A percentile compares a stretch with the other conserved stretches of the same genome.
These are phyloP conservation scores for Rhinocladiella mackenziei DNA, from an alignment of 2,329 filamentous ascomycete species.

Conservation along the genomic window DNA sequence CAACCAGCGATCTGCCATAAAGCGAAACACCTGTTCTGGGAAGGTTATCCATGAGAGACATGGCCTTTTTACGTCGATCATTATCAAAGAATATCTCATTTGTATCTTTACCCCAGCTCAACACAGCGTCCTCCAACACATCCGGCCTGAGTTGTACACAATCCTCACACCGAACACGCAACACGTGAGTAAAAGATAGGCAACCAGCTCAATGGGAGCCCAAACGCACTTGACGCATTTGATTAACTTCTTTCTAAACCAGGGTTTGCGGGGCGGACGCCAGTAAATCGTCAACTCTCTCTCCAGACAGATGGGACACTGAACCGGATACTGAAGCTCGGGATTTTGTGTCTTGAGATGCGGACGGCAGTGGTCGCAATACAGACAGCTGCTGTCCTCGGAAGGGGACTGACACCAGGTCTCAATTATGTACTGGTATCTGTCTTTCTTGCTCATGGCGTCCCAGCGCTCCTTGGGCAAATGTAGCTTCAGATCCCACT, in stretches of 20 bases:
- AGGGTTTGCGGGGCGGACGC: slow-evolving; percentile 6
- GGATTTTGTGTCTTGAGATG: not conserved
- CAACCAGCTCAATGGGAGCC: slow-evolving; percentile 4
- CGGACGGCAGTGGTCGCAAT: slow-evolving; percentile 16
- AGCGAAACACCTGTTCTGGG: no score
- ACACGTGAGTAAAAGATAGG: slow-evolving; percentile 3
- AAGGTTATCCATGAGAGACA: no score
- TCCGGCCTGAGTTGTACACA: slow-evolving; percentile 2
- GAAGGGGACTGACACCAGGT: slow-evolving; percentile 17
- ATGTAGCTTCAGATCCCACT: slow-evolving; percentile 15
- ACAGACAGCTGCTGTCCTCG: slow-evolving; percentile 22
- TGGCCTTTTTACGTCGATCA: no score
- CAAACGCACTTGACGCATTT: not conserved
- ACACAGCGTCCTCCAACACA: slow-evolving; percentile 5
- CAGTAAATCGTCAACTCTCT: slow-evolving; percentile 16
- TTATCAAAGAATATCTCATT: no score
- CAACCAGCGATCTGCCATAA: no score
- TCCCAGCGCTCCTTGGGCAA: slow-evolving; percentile 19
- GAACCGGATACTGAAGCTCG: slow-evolving; percentile 3
- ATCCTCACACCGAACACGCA: slow-evolving; percentile 2
- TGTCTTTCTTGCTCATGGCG: slow-evolving; percentile 15
- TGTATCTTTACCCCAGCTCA: no score
- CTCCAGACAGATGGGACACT: slow-evolving; percentile 22
- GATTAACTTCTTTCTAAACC: slow-evolving; percentile 6
- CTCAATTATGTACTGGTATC: slow-evolving; percentile 21